Evolutionary conservation across 1,284 basidiomycete genomes (phyloP).

Genomic region (Fomitopsis palustris): DNA sequence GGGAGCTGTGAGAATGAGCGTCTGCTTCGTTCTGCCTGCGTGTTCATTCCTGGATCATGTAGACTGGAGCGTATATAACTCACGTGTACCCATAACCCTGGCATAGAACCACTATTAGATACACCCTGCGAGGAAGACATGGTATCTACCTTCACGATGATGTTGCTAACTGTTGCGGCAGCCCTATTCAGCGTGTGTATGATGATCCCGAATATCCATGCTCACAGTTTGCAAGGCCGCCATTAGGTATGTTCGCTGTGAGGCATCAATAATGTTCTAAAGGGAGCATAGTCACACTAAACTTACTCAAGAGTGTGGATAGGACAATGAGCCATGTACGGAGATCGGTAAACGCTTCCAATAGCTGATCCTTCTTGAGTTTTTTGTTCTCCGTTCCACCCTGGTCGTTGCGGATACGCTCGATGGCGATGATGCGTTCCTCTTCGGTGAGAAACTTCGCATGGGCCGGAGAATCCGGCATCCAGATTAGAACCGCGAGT

Average conservation of each 20-base stretch:
- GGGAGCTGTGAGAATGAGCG: constrained; percentile 60
- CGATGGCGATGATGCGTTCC: constrained; percentile 61
- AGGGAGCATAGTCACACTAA: not conserved
- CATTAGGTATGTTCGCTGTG: constrained; percentile 61
- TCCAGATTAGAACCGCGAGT: constrained; percentile 53
- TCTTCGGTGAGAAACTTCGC: constrained; percentile 56
- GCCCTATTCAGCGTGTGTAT: not conserved
- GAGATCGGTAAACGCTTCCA: constrained; percentile 56
- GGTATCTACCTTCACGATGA: constrained; percentile 43
- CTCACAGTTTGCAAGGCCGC: constrained; percentile 63
- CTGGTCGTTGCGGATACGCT: constrained; percentile 67
- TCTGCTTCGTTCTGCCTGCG: constrained; percentile 48
- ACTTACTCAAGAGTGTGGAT: constrained; percentile 53
- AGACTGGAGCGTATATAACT: constrained; percentile 14
- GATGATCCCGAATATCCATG: constrained; percentile 3
- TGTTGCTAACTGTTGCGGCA: constrained; percentile 46
- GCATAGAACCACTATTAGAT: not conserved
- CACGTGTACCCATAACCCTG: constrained; percentile 61
- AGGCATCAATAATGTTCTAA: not conserved
- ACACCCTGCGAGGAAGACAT: not conserved
- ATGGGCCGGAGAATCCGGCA: constrained; percentile 66
- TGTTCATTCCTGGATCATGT: not conserved
- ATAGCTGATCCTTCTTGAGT: constrained; percentile 57
- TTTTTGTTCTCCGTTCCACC: constrained; percentile 63
- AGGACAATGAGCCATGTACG: constrained; percentile 64